A percentile compares a stretch with the other conserved stretches of the same genome.
phyloP scores from a whole-genome alignment of 106 monocot species.

The Cymbidium sinense region DNA sequence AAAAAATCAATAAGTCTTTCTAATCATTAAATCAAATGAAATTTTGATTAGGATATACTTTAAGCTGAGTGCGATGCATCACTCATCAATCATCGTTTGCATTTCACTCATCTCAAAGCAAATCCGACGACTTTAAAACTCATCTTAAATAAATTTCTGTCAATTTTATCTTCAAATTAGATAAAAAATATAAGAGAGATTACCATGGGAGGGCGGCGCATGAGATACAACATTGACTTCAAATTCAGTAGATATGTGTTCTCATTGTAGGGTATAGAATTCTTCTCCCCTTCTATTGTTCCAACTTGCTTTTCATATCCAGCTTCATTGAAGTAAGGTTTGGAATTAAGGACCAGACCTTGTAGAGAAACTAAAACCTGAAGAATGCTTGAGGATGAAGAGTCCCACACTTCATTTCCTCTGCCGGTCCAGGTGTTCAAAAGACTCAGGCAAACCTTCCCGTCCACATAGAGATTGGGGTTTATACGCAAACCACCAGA shows the following conservation, averaged over 20 bases:
- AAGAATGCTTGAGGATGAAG: constrained; percentile 85
- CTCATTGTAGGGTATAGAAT: constrained; percentile 88
- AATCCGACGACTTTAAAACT: no score
- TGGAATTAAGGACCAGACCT: constrained; percentile 88
- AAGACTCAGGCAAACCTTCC: constrained; percentile 93
- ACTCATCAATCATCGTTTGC: no score
- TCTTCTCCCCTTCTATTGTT: constrained; percentile 93
- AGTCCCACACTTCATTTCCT: constrained; percentile 97
- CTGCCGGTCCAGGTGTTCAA: constrained; percentile 96
- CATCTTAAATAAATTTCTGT: no score
- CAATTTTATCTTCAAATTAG: no score
- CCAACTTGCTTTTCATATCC: constrained; percentile 97
- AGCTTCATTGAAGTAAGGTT: constrained; percentile 98
- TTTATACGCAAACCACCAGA: constrained; percentile 94
- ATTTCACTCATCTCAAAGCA: no score
- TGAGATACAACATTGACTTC: constrained; percentile 84
- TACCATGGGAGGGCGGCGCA: constrained; percentile 88
- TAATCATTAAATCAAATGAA: no score
- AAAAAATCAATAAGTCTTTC: no score
- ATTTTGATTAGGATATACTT: background rate
- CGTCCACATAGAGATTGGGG: constrained; percentile 91
- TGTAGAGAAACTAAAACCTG: constrained; percentile 97
- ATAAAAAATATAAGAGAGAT: no score
- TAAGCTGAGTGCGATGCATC: background rate
- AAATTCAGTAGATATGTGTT: constrained; percentile 83